Evolutionary conservation across 1,139 yeast genomes (phyloP).

Genomic region (Debaryomyces sp.): DNA sequence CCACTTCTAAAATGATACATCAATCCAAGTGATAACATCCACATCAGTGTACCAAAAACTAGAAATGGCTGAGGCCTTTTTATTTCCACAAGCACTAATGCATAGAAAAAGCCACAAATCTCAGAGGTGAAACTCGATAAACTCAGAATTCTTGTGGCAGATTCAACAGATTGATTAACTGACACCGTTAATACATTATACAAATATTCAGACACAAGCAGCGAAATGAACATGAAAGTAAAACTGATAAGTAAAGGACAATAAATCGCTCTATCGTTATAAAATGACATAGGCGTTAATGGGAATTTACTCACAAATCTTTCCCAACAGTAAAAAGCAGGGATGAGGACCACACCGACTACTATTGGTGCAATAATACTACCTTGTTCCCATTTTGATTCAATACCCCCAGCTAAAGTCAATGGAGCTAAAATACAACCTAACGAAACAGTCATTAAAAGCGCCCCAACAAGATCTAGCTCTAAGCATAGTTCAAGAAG

Average conservation of each 20-base stretch:
- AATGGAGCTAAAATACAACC: conserved; percentile 44
- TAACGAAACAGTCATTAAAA: conserved; percentile 31
- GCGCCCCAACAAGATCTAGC: conserved; percentile 37
- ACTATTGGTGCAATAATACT: conserved; percentile 40
- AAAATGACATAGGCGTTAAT: conserved; percentile 32
- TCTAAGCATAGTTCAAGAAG: conserved; percentile 34
- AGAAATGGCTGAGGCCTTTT: conserved; percentile 10
- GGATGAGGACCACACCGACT: conserved; percentile 37
- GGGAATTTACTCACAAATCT: conserved; percentile 32
- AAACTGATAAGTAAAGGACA: conserved; percentile 30
- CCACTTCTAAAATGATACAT: conserved; percentile 37
- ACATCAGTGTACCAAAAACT: conserved; percentile 32
- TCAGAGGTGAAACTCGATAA: conserved; percentile 37
- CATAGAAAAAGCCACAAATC: conserved; percentile 35
- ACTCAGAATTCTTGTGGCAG: conserved; percentile 40
- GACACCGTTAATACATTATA: conserved; percentile 40
- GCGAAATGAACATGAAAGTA: conserved; percentile 32
- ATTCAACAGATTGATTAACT: conserved; percentile 29
- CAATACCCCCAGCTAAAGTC: conserved; percentile 40
- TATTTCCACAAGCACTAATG: conserved; percentile 29
- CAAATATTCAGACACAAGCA: conserved; percentile 34
- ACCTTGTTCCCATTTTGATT: conserved; percentile 32
- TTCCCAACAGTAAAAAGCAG: conserved; percentile 38
- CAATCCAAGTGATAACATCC: conserved; percentile 41
- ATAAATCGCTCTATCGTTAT: conserved; percentile 43